phyloP scores from a whole-genome alignment of 495 filamentous ascomycete genomes.

The Penicillium subrubescens region DNA sequence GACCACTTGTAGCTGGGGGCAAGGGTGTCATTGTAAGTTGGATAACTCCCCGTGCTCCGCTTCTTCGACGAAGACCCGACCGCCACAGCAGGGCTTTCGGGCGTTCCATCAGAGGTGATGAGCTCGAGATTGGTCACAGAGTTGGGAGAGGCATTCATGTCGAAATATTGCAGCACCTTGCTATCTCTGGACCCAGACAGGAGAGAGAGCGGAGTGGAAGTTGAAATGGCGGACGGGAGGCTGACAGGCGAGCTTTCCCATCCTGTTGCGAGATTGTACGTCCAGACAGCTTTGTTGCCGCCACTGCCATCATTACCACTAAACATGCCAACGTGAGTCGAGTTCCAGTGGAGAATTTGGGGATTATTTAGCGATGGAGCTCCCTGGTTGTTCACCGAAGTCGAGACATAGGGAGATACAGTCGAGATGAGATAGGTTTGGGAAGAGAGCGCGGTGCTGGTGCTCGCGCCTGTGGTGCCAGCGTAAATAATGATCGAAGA shows the following conservation, averaged over 20 bases:
- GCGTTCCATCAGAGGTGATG: constrained; percentile 47
- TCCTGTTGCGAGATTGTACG: constrained; percentile 52
- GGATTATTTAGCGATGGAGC: constrained; percentile 68
- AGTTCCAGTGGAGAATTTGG: constrained; percentile 75
- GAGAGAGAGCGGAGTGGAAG: constrained; percentile 63
- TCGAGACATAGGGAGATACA: constrained; percentile 57
- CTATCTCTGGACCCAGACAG: constrained; percentile 73
- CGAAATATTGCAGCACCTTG: constrained; percentile 80
- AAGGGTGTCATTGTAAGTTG: constrained; percentile 72
- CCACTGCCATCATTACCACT: constrained; percentile 58
- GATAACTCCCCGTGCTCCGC: constrained; percentile 62
- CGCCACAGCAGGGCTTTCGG: constrained; percentile 35
- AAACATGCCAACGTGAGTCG: constrained; percentile 69
- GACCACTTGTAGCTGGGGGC: constrained; percentile 64
- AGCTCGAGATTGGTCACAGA: constrained; percentile 67
- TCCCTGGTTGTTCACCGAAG: constrained; percentile 48
- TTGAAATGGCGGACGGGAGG: constrained; percentile 58
- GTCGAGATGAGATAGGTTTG: constrained; percentile 77
- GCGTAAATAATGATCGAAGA: constrained; percentile 74
- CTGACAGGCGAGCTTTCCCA: constrained; percentile 68
- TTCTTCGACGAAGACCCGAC: constrained; percentile 40
- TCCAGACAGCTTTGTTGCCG: constrained; percentile 67
- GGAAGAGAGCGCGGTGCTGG: constrained; percentile 55
- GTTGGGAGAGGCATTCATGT: constrained; percentile 78
- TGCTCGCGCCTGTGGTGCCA: constrained; percentile 55